Percentiles rank a stretch among this genome's conserved stretches.
Evolutionary conservation across 345 rosid genomes (phyloP).

Genomic region (Psidium guajava): DNA sequence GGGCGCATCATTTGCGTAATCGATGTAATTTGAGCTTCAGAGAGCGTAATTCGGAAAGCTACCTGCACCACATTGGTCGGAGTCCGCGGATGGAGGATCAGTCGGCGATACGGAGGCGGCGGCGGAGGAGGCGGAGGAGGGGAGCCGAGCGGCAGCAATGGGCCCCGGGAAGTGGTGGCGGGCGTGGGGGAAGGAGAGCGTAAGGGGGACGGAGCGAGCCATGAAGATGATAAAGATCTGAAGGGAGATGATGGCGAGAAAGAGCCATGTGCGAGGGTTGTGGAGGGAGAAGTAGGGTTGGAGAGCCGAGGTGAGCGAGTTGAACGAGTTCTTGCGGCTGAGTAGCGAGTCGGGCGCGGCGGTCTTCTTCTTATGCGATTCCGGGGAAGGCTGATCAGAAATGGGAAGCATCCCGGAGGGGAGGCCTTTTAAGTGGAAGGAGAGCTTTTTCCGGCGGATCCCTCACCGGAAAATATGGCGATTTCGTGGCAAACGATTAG

Average conservation of each 20-base stretch:
- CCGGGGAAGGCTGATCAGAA: constrained; percentile 17
- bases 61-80: constrained; percentile 41
- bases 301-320: constrained; percentile 19
- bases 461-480: neutral
- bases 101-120: neutral
- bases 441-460: neutral
- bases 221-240: constrained; percentile 51
- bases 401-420: constrained; percentile 4
- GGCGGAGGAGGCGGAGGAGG: neutral
- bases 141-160: neutral
- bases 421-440: neutral
- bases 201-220: constrained; percentile 38
- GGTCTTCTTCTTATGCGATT: neutral
- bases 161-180: constrained; percentile 12
- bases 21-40: neutral
- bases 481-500: neutral
- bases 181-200: constrained; percentile 11
- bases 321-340: constrained; percentile 32
- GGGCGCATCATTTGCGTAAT: neutral
- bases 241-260: constrained; percentile 39
- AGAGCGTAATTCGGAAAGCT: neutral
- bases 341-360: constrained; percentile 14
- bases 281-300: constrained; percentile 21
- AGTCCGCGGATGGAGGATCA: neutral
- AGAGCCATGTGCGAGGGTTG: constrained; percentile 49